Evolutionary conservation across 1,139 yeast species (phyloP), one percentile per base, ranked within the genome.

Genomic region (Diutina pseudorugosa): DNA sequence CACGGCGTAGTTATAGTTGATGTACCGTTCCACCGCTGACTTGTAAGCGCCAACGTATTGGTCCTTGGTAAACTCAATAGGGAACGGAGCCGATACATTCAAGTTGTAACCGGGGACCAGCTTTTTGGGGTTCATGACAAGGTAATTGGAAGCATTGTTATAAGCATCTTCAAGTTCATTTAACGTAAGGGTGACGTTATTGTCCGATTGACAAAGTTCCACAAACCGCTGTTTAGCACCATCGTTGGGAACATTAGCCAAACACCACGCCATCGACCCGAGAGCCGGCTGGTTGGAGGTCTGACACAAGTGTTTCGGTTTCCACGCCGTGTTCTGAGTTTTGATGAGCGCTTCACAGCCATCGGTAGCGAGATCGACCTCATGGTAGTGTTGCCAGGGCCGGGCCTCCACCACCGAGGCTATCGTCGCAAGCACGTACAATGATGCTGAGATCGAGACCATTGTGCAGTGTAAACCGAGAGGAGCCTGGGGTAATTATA

Each of bases 241-340:
- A 3, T 61, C 54, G 52, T 59, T 57, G 30, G 71, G 69, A 42
- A 64, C 52, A 53, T 57, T 52, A 48, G 60, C 62, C 54, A 71
- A 63, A 60, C 73, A 71, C 55, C 62, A 66, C 21, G 73, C 69
- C 66, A 70, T 64, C 16, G 73, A 58, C 5, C 75, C 76, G 55
- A 72, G 62, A 8, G 74, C 75, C 8, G 65, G 73, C 58, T 69
- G 75, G 14, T 33, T 49, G 14, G 41, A 19, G 14, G 30, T 12
- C 49, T 25, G 11, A 23, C 52, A 51, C 11, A 19, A 51, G 36
- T 19, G n/a, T 19, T 40, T 50, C 16, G 25, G 23, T 51, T 18
- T 51, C 59, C 41, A 42, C 6, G 16, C 45, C 14, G 45, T 6
- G 18, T 21, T 19, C 14, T 42, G 45, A 6, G 12, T 42, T 11